Evolutionary conservation across 345 rosid species (phyloP), one percentile per base, ranked within the genome.

Genomic region (Excoecaria cochinchinensis): DNA sequence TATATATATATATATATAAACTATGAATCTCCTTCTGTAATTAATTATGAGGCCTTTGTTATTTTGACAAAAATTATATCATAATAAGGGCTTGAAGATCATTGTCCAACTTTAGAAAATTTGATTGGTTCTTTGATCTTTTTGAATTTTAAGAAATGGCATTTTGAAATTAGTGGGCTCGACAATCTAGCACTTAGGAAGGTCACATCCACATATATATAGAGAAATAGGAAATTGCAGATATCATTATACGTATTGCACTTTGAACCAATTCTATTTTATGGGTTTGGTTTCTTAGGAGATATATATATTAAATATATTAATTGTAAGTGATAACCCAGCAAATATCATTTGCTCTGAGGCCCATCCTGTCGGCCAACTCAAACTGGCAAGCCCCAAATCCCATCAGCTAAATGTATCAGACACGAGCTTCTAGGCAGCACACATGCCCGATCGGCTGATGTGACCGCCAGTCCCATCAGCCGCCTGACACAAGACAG

Each of bases 111-210:
- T 31, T 42, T 60, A 58, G 21, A 39, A 21, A 19, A 25, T 15
- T 5, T 67, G 52, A 15, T 67, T 57, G 65, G 12, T 57, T 24
- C 51, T 40, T 40, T 3, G 7, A 17, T 9, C 44, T 44, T 55
- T 42, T 55, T 40, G 40, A 42, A 17, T 21, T 55, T 53, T n/a
- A 74, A 44, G 25, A 4, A 75, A 21, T 25, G 38, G 72, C 31
- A 24, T 8, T 40, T 75, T 11, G 44, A 39, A 74, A 21, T 42
- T 24, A 42, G 11, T 75, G 72, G 71, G 21, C 4, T 52, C 12
- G 56, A 67, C 72, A 55, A 21, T 44, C 72, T 44, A 6, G 72
- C 72, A 56, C 77, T 16, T 57, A 6, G 16, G 31, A 66, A 11
- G n/a, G n/a, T 46, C 63, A 55, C 38, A 40, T 16, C 25, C 38